phyloP scores from a whole-genome alignment of 2,329 filamentous ascomycete genomes.

The Cercospora nicotianae region DNA sequence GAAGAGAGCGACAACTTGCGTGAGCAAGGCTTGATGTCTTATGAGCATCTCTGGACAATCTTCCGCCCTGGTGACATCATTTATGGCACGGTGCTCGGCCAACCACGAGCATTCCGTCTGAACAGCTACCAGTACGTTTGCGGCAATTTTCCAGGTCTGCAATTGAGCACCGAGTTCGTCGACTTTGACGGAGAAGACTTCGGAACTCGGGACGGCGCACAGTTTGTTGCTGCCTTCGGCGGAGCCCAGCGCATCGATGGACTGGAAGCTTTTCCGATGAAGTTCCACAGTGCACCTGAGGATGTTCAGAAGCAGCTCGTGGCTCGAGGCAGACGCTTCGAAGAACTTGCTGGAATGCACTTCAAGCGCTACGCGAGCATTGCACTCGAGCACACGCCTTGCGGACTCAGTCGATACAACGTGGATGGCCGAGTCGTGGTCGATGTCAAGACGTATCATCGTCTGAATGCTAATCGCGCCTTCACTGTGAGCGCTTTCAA shows the following conservation, averaged over 20 bases:
- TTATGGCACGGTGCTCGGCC: slow-evolving; percentile 34
- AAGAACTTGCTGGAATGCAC: slow-evolving; percentile 34
- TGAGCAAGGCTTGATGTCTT: slow-evolving; percentile 36
- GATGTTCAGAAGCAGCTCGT: slow-evolving; percentile 27
- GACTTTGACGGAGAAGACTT: slow-evolving; percentile 39
- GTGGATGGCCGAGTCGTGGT: slow-evolving; percentile 34
- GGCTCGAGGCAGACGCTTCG: slow-evolving; percentile 31
- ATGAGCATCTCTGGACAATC: slow-evolving; percentile 48
- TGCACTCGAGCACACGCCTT: slow-evolving; percentile 27
- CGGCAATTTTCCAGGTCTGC: slow-evolving; percentile 30
- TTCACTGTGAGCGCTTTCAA: slow-evolving; percentile 31
- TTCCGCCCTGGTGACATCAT: slow-evolving; percentile 41
- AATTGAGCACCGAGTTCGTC: slow-evolving; percentile 35
- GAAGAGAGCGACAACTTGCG: slow-evolving; percentile 34
- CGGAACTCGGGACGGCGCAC: slow-evolving; percentile 24
- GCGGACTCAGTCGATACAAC: slow-evolving; percentile 30
- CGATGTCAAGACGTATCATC: slow-evolving; percentile 34
- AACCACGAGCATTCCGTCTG: slow-evolving; percentile 36
- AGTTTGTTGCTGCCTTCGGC: slow-evolving; percentile 26
- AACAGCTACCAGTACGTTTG: slow-evolving; percentile 34
- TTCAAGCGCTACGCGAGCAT: slow-evolving; percentile 33
- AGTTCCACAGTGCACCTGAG: slow-evolving; percentile 23
- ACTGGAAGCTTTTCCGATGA: slow-evolving; percentile 32
- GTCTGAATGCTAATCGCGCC: slow-evolving; percentile 31
- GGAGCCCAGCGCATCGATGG: slow-evolving; percentile 29